Evolutionary conservation across 805 yeast species (phyloP), one percentile per base, ranked within the genome.

Genomic region (Candida loeiensis): DNA sequence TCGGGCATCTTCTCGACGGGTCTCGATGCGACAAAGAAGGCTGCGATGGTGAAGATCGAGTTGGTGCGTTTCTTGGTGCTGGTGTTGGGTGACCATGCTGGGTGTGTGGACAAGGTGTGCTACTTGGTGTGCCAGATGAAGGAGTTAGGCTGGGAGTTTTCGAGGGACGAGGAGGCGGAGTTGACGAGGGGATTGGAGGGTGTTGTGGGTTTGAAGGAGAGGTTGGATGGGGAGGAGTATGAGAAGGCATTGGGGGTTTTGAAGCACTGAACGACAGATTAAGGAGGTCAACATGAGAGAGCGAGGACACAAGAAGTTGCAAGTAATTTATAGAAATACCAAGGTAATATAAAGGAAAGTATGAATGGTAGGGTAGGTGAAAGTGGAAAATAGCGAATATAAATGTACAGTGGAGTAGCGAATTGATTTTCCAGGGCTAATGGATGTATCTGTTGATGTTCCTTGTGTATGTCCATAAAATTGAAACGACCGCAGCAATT

Each of bases 1-100:
- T 71, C 80, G n/a, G 77, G 89, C 1, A 59, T 81, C 12, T 55
- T 83, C 25, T 74, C 85, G 7, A 73, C 79, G 2, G 79, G 75
- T 3, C 54, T 71, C 13, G 63, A 68, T 28, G 56, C 61, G 8
- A 71, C 69, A 9, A 66, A 69, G 28, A 53, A 60, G 21, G 46
- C 55, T 4, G 63, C 71, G 28, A 57, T 84, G 19, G 63, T 60
- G 24, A 46, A 61, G 12, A 60, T 58, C 33, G 43, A 58, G 8
- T 49, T 76, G 21, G 56, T 67, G 4, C 46, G 44, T n/a, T 55
- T 54, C 24, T 56, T 77, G 43, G 44, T 65, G 7, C 34, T 48
- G 2, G 45, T 62, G 40, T 51, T 76, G 24, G 46, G 50, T 17
- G 44, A 46, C 4, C 69, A 77, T 46, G 49, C 76, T 11, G 76